Evolutionary conservation across 2,329 filamentous ascomycete genomes (phyloP), one percentile per base, ranked within the genome.

Genomic region (Teratosphaeria nubilosa): DNA sequence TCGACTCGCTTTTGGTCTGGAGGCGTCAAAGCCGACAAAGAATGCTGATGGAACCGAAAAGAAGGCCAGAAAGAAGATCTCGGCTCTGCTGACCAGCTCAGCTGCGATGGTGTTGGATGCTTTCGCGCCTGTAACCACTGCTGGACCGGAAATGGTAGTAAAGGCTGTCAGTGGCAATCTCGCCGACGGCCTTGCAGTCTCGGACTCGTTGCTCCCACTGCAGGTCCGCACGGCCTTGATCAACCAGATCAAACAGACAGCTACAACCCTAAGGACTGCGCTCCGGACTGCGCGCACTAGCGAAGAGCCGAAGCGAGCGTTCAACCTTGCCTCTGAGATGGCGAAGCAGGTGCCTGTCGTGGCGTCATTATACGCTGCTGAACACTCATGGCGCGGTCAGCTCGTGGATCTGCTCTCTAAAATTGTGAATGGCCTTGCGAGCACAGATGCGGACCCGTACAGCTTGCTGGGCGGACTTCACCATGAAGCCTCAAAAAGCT

Each of bases 391-490:
- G 61, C 68, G 65, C 56, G 53, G 24, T n/a, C 58, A 65, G 10
- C 50, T 68, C 13, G 63, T 63, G 13, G 41, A 55, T 4, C 55
- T 67, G 2, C 60, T 70, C 22, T 37, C 56, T 13, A 65, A 68
- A 53, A 31, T 69, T 10, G 58, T 68, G 6, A 58, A 59, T 25
- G 55, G 63, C 14, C 59, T 65, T 16, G 62, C 62, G 27, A 59
- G 59, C 31, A 53, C 59, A 10, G 64, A 81, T 31, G 80, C 79
- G n/a, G 91, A 96, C 65, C 90, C 91, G 0, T 89, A 90, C n/a
- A 96, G 92, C 6, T 79, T 99, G n/a, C 82, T 99, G 24, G 91
- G 91, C 32, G 90, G 95, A 69, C 78, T 99, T 6, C 91, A 91
- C 1, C 82, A 90, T 10, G 85, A 90, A 57, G 86, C 90, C 9